Base-by-base conservation (phyloP, 2,329 filamentous ascomycete species). In the Claviceps lovelessii region DNA sequence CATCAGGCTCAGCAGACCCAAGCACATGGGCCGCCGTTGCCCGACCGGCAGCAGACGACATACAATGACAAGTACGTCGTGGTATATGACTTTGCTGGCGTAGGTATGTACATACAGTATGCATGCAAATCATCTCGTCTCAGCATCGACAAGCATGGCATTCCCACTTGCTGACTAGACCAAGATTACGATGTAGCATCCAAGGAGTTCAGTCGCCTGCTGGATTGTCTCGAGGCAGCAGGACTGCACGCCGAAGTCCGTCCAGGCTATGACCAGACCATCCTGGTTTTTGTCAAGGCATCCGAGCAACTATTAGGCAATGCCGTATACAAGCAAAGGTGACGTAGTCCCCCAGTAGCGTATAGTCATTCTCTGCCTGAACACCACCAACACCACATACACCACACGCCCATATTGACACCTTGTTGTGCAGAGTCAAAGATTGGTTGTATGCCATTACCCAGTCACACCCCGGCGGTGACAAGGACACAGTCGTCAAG, bases 381-480 rank as follows among this genome's bases (percentile, higher is more conserved):
- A 23, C 23, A 23, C 23, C 23, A 23, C 23, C 1, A 2, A 23
- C 23, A 23, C 23, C 23, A 23, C 23, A 23, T 23, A 23, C 23
- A 23, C 23, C 23, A 23, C 23, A 23, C 23, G 23, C 23, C 23
- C 23, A 23, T 47, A 15, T 35, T 49, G 33, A 46, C 9, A 13
- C 6, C 37, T 49, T 10, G 28, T 56, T 2, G 6, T 31, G 49
- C 28, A 86, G 85, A 61, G 80, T 88, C 37, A 84, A 83, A 60
- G 86, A 90, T 65, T 90, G 84, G 84, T 74, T 90, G 28, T 81
- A 86, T 64, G 84, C 84, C 47, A 80, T 88, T 58, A 78, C 79
- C 47, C 75, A 82, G 49, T 75, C 76, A 45, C 80, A 85, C 53
- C 86, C 86, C 0, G 73, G 74, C 68, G 58, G 74, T 74, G 60